Base-by-base conservation (phyloP, 306 rosid species). In the Urtica urens region DNA sequence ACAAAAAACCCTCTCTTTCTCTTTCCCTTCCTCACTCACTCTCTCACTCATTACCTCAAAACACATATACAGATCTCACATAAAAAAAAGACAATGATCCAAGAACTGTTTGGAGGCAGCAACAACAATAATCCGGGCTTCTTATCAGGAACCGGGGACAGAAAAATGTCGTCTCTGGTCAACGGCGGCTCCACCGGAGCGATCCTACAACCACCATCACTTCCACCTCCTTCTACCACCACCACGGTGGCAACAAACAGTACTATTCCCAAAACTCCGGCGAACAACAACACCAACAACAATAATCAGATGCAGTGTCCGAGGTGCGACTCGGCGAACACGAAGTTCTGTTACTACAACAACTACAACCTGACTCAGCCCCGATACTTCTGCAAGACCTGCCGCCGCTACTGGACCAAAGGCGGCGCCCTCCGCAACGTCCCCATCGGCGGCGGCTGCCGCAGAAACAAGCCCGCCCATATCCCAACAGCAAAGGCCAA, bases 341-440 rank as follows among this genome's bases (percentile, higher is more conserved):
- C 96, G 14, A 86, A 86, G 73, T 86, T 86, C 55, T 86, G 96
- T 44, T 86, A 81, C 76, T 81, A 81, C 76, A 81, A 81, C 78
- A 81, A 81, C 78, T 81, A 81, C 77, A 88, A 88, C 67, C 93
- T 88, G 59, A 83, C 96, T 22, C 96, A 88, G 74, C 97, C 97
- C 2, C 97, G 97, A 29, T 93, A 88, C 69, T 88, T 88, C 76
- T 88, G 97, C 77, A 88, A 88, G 73, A 81, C 95, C 5, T 88
- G 97, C 43, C 97, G 97, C 64, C 88, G 97, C 3, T 88, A 88
- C 66, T 88, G 97, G 93, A 81, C 93, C 27, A 78, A 78, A 68
- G 93, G 93, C 1, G 93, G 93, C 6, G 76, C 86, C 21, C 82
- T 81, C 26, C 48, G 93, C 38, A 78, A 81, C 26, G 80, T 81